Evolutionary conservation across 2,329 filamentous ascomycete species (phyloP), one percentile per base, ranked within the genome.

Genomic region (Apiospora arundinis): DNA sequence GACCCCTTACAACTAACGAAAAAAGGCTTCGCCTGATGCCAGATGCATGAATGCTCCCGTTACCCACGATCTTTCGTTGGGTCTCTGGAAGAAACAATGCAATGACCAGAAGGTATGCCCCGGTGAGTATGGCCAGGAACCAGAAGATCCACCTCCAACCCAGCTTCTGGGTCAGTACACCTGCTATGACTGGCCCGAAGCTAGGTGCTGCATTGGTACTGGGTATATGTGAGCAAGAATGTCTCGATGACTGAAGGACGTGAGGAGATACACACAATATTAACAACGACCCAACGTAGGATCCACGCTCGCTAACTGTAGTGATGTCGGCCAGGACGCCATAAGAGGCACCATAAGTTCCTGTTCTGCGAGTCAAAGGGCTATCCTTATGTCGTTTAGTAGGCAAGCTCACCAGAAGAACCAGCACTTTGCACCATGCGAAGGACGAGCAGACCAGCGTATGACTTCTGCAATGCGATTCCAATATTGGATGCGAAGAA

Each of bases 351-450:
- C 40, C 40, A 21, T 45, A 68, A 2, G 46, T 49, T 4, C 67
- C 67, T 68, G 5, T 32, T 2, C 1, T 16, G 11, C 14, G 12
- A 52, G 49, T 32, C 14, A 56, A 25, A 3, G 49, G 14, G 21
- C 89, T 80, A 37, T 21, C 14, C 8, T 14, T 11, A 42, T 9
- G 32, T 25, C 3, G 5, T 4, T 6, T 28, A 18, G 18, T 5
- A 40, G n/a, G 12, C 14, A 63, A 70, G 6, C 28, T 69, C 63
- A 37, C 74, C 73, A 23, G 73, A 75, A 4, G 73, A 73, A 1
- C 69, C 75, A n/a, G 72, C 71, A 25, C 73, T 74, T 28, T 76
- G 72, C 4, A 72, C 16, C 72, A 74, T 70, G 0, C 74, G 46
- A 5, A 74, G 42, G 11, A 74, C 70, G 16, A 76, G 72, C 0